A percentile compares a stretch with the other conserved stretches of the same genome.
phyloP scores from a whole-genome alignment of 139 green algal species.

The Micractinium conductrix region DNA sequence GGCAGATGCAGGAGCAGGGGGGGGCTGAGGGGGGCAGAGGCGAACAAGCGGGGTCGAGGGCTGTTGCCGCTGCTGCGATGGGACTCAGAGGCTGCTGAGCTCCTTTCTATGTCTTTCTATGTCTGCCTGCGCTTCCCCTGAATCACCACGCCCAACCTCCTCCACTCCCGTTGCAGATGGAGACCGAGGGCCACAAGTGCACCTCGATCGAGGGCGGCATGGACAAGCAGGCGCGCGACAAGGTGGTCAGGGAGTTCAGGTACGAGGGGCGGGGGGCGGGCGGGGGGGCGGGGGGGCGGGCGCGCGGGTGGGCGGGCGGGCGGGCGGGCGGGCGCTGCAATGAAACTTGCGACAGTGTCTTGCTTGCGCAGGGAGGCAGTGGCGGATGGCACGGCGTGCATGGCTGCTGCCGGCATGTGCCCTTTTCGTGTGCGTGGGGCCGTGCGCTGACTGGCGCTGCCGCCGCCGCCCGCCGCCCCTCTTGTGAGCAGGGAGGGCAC shows the following conservation, averaged over 20 bases:
- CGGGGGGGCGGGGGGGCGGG: not conserved
- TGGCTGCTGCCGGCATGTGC: not conserved
- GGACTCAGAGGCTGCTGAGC: no score
- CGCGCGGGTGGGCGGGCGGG: not conserved
- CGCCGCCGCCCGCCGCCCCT: not conserved
- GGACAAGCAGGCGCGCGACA: slow-evolving; percentile 82
- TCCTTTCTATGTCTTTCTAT: no score
- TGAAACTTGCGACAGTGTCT: not conserved
- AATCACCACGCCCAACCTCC: not conserved
- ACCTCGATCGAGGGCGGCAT: slow-evolving; percentile 94
- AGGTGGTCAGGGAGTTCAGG: slow-evolving; percentile 92
- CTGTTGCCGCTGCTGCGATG: not conserved
- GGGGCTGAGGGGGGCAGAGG: no score
- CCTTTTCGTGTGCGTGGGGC: not conserved
- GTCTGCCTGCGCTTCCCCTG: no score
- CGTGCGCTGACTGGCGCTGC: not conserved
- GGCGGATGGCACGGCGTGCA: not conserved
- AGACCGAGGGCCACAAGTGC: slow-evolving; percentile 92
- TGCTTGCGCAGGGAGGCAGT: not conserved
- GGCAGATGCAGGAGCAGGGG: no score
- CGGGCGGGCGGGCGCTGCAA: not conserved
- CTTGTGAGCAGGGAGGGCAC: slow-evolving; percentile 63
- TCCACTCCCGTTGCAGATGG: slow-evolving; percentile 58
- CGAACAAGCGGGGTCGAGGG: no score
- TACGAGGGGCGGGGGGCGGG: not conserved